Conservation (phyloP, 257 asterid species). For the Mentha longifolia region DNA sequence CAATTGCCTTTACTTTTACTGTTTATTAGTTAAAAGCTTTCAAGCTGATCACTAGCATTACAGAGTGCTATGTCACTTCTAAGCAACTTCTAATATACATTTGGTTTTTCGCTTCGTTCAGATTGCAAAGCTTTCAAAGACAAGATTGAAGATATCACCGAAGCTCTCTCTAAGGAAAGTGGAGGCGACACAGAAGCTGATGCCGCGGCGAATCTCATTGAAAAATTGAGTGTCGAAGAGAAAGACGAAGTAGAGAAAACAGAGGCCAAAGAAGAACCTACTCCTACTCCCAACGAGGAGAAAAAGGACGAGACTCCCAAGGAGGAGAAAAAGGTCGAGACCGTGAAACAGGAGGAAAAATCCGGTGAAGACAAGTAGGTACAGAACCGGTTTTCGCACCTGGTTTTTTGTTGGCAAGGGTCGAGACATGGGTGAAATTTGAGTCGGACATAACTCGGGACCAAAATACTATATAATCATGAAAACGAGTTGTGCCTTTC, state of each 20-base stretch:
- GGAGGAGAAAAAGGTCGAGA: conserved; percentile 44
- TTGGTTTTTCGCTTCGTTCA: conserved; percentile 30
- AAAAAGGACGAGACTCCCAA: conserved; percentile 45
- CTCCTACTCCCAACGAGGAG: conserved; percentile 33
- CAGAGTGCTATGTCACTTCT: neutral
- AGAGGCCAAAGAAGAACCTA: conserved; percentile 47
- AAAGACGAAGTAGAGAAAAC: conserved; percentile 55
- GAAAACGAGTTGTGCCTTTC: conserved; percentile 24
- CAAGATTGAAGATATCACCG: conserved; percentile 68
- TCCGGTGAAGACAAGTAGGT: conserved; percentile 43
- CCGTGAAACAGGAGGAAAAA: conserved; percentile 44
- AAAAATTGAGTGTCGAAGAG: conserved; percentile 62
- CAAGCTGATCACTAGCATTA: neutral
- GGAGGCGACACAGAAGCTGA: conserved; percentile 55
- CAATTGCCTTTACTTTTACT: neutral
- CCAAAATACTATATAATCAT: conserved; percentile 25
- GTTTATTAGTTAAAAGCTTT: neutral
- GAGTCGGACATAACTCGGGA: conserved; percentile 20
- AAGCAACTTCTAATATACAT: neutral
- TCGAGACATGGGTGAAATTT: conserved; percentile 23
- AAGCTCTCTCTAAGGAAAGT: conserved; percentile 49
- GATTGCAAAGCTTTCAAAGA: conserved; percentile 85
- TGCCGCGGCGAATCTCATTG: conserved; percentile 67
- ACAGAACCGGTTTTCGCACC: conserved; percentile 26
- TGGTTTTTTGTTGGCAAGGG: conserved; percentile 34